Evolutionary conservation across 129 eudicot species (phyloP).

Genomic region (Apium graveolens): DNA sequence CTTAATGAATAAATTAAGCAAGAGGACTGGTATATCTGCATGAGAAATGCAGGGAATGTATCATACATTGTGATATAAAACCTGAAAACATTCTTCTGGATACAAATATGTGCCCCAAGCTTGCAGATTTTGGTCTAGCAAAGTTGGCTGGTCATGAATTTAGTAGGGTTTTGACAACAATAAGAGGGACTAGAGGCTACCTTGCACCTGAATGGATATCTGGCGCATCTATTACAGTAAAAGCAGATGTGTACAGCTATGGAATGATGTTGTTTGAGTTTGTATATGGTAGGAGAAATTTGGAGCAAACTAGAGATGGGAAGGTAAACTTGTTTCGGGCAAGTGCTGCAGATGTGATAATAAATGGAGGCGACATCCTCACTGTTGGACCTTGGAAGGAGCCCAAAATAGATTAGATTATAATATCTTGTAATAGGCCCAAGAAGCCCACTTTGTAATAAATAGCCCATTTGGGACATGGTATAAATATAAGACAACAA

Average conservation of each 20-base stretch:
- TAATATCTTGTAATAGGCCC: no score
- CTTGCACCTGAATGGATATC: conserved; percentile 6
- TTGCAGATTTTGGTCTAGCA: conserved; percentile 6
- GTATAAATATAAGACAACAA: no score
- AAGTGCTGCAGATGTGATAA: background rate
- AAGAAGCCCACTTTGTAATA: no score
- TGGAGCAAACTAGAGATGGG: background rate
- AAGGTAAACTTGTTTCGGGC: background rate
- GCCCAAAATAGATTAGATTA: no score
- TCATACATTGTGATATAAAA: conserved; percentile 4
- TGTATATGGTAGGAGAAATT: background rate
- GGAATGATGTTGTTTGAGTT: conserved; percentile 5
- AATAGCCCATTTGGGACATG: no score
- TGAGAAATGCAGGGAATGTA: background rate
- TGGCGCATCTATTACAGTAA: background rate
- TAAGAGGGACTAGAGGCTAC: conserved; percentile 4
- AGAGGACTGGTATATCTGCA: background rate
- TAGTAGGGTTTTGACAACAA: conserved; percentile 1
- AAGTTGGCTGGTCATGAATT: background rate
- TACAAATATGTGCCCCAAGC: background rate
- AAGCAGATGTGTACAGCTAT: conserved; percentile 4
- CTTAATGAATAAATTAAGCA: no score
- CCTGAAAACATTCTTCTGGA: background rate
- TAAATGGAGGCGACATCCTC: background rate
- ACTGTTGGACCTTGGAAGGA: no score